A percentile compares a stretch with the other conserved stretches of the same genome.
Evolutionary conservation across 202 grass and related monocot genomes (phyloP).

Genomic region (Setaria italica): DNA sequence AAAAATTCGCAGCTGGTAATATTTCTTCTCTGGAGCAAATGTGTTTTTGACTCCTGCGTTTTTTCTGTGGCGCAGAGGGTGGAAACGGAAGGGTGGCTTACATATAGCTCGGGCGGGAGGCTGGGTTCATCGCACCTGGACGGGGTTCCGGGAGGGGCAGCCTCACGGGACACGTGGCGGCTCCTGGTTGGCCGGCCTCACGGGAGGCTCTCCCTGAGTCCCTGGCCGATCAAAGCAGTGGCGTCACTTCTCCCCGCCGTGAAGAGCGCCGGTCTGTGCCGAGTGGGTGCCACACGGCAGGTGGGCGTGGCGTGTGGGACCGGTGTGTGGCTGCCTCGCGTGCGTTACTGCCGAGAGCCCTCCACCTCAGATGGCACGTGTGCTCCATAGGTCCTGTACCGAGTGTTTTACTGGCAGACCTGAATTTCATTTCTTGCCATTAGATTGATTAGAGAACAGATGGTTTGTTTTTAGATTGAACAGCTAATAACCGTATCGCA

Average conservation of each 20-base stretch:
- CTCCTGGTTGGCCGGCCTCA: background rate
- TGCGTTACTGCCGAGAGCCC: background rate
- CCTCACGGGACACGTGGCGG: slow-evolving; percentile 26
- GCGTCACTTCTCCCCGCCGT: slow-evolving; percentile 47
- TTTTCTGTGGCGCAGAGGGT: slow-evolving; percentile 46
- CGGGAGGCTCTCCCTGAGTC: slow-evolving; percentile 28
- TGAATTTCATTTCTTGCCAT: background rate
- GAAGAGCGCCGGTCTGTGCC: background rate
- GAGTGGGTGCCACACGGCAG: slow-evolving; percentile 36
- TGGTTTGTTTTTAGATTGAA: no score
- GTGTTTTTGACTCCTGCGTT: slow-evolving; percentile 25
- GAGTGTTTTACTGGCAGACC: background rate
- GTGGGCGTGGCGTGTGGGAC: background rate
- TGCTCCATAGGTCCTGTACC: background rate
- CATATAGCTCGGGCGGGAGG: slow-evolving; percentile 37
- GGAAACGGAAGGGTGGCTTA: slow-evolving; percentile 27
- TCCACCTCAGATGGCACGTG: background rate
- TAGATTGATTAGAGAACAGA: background rate
- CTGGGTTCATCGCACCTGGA: slow-evolving; percentile 62
- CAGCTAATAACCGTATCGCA: no score
- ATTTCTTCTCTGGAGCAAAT: slow-evolving; percentile 37
- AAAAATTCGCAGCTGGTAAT: background rate
- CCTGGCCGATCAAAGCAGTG: slow-evolving; percentile 60
- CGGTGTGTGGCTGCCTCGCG: slow-evolving; percentile 37
- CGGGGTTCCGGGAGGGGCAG: slow-evolving; percentile 43